Evolutionary conservation across 1,139 yeast genomes (phyloP), one percentile per base, ranked within the genome.

Genomic region (Taphrina wiesneri): DNA sequence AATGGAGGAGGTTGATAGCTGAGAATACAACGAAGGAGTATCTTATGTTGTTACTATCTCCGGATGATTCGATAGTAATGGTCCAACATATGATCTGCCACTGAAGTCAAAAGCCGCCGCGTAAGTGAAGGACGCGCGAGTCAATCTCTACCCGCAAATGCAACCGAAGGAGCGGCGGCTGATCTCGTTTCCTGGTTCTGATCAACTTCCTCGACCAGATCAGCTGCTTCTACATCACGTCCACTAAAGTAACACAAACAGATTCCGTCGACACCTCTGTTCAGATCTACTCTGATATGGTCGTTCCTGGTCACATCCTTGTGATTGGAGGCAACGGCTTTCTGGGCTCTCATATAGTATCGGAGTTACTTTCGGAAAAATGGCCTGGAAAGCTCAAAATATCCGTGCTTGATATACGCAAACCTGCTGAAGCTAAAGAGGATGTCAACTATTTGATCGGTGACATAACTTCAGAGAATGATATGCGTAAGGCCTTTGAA

Each of bases 281-380:
- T n/a, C 49, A 19, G 49, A 21, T 21, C 17, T 15, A n/a, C n/a
- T n/a, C n/a, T n/a, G n/a, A n/a, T n/a, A 34, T 52, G 56, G 28
- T 26, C 17, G 49, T 54, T 19, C 59, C 59, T 21, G 11, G 32
- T n/a, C 56, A 39, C 36, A 39, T 60, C 25, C 57, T 60, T 15
- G 39, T 60, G 43, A 60, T 60, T 28, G 64, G 64, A 15, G 64
- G 64, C 19, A 60, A 49, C 17, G 99, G 99, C 0, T 95, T 95
- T 73, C 82, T 95, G 39, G 99, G 99, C 1, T 85, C 90, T 57
- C 98, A 93, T 73, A 80, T 95, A 70, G 85, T 93, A 61, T 92
- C 92, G 72, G 96, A 90, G 75, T 92, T 91, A 76, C 79, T 82
- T 60, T 75, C 82, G 34, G 90, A 95, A n/a, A 79, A 84, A 54